Evolutionary conservation across 1,139 yeast genomes (phyloP).

Genomic region (Geotrichum armillariae): DNA sequence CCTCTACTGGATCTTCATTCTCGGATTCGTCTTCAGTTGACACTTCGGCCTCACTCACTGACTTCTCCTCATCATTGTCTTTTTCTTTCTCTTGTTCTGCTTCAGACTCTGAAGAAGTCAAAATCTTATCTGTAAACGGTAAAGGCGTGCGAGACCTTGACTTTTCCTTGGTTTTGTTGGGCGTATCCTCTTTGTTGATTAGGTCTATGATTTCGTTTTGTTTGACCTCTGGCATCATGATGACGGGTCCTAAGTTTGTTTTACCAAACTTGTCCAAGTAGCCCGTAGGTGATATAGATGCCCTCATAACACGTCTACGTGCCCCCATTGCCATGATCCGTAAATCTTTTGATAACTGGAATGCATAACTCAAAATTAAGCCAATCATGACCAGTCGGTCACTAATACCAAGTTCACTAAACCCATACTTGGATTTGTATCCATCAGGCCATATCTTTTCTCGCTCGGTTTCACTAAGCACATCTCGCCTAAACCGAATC

Average conservation of each 20-base stretch:
- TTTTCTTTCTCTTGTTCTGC: background rate
- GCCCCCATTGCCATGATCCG: slow-evolving; percentile 7
- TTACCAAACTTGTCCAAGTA: slow-evolving; percentile 4
- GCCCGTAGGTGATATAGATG: slow-evolving; percentile 9
- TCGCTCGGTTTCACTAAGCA: slow-evolving; percentile 1
- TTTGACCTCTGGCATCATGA: background rate
- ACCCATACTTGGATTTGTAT: slow-evolving; percentile 1
- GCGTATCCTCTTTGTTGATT: background rate
- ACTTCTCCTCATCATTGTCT: background rate
- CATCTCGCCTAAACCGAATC: background rate
- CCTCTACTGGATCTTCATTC: background rate
- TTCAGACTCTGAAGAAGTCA: slow-evolving; percentile 7
- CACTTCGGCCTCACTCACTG: background rate
- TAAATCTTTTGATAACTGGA: slow-evolving; percentile 5
- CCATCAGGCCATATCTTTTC: background rate
- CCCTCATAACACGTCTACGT: background rate
- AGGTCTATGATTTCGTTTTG: background rate
- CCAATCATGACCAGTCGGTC: slow-evolving; percentile 11
- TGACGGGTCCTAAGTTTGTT: slow-evolving; percentile 3
- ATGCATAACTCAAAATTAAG: slow-evolving; percentile 4
- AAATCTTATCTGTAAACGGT: background rate
- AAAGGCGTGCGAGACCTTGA: background rate
- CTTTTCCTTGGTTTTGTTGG: background rate
- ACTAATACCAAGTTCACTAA: background rate
- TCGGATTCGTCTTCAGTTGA: background rate